Evolutionary conservation across 176 grass and related monocot genomes (phyloP), one percentile per base, ranked within the genome.

Genomic region (Oryza glaberrima): DNA sequence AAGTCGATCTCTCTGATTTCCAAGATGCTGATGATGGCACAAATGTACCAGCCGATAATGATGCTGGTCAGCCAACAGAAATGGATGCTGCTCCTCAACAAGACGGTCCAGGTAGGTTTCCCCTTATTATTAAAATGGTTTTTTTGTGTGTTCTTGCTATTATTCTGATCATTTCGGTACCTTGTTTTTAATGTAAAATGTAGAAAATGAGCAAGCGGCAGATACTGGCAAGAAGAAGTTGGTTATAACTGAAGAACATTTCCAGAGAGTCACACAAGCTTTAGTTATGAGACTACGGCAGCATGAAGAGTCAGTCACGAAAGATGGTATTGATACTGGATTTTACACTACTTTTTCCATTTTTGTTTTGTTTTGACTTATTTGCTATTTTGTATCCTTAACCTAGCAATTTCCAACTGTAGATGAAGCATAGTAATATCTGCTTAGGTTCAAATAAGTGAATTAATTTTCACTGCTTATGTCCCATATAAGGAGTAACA

Each of bases 1-100:
- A 99, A 88, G 83, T 99, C 76, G 93, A 99, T 88, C 93, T 99
- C 47, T 99, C 96, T 84, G 91, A 99, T 84, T 99, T 96, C 46
- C 96, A 99, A 92, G 88, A 94, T 56, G 81, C 81, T 44, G 89
- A 93, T 20, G 90, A 94, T 56, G 69, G 81, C 56, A 70, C 75
- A 74, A 82, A 77, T 66, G 69, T 47, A 61, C 86, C 64, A 56
- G 4, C 76, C 65, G 67, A 87, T 67, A 73, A 86, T 70, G 93
- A 88, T 73, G 65, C 46, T 85, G 82, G 7, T 70, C 79, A 58
- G 19, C 76, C 46, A 85, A 75, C 76, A 78, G 67, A 78, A 41
- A 30, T 60, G 72, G 86, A 88, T 83, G 14, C 76, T 75, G 65
- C 54, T 84, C 65, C 82, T 84, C 46, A 67, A 71, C 87, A 73